Evolutionary conservation across 2,329 filamentous ascomycete genomes (phyloP).

Genomic region (Lachnum nothofagi): DNA sequence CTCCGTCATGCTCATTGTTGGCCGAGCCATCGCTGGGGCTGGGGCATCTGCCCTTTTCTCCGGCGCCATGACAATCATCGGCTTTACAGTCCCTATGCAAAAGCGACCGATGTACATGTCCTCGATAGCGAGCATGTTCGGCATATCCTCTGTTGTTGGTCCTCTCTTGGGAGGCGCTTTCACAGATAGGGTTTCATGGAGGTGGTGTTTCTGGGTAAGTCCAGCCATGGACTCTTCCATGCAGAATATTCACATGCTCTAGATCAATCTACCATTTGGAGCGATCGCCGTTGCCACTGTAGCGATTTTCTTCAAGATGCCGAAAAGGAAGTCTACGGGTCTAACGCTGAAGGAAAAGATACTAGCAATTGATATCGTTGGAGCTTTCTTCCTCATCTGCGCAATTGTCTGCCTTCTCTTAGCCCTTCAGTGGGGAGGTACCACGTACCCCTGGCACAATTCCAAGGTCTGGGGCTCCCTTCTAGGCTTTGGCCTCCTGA

Average conservation of each 20-base stretch:
- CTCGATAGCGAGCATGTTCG: conserved; percentile 32
- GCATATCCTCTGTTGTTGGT: conserved; percentile 32
- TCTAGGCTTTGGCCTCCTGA: conserved; percentile 35
- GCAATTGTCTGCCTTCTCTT: conserved; percentile 41
- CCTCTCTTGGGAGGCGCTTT: conserved; percentile 37
- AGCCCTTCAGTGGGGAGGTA: conserved; percentile 46
- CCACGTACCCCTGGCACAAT: conserved; percentile 41
- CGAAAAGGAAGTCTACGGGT: conserved; percentile 29
- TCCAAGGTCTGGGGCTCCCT: conserved; percentile 41
- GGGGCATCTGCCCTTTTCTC: conserved; percentile 33
- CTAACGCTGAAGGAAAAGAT: conserved; percentile 35
- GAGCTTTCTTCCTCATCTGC: conserved; percentile 43
- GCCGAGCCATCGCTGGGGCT: conserved; percentile 34
- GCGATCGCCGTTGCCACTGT: conserved; percentile 36
- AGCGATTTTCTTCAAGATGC: conserved; percentile 42
- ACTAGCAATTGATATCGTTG: conserved; percentile 44
- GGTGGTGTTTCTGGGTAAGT: conserved; percentile 38
- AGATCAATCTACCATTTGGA: conserved; percentile 42
- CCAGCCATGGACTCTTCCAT: conserved; percentile 27
- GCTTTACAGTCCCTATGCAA: conserved; percentile 36
- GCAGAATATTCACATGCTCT: background rate
- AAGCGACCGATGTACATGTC: conserved; percentile 33
- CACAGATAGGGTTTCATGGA: conserved; percentile 36
- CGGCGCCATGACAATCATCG: conserved; percentile 33
- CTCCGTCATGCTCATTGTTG: conserved; percentile 34